A percentile compares a stretch with the other conserved stretches of the same genome.
Conservation (phyloP, 495 filamentous ascomycete genomes). For the Aspergillus heteromorphus region DNA sequence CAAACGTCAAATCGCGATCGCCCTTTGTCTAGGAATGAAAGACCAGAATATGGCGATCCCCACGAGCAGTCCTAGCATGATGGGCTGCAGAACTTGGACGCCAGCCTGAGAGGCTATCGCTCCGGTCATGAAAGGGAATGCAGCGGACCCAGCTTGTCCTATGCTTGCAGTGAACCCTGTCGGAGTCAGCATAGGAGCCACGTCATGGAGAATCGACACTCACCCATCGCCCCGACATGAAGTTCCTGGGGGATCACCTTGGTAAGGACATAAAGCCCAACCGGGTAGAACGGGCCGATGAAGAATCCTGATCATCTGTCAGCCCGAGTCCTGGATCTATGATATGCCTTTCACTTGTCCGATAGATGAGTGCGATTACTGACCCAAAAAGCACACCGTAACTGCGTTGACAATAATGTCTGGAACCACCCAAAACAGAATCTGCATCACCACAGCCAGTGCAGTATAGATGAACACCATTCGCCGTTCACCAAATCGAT, state of each 20-base stretch:
- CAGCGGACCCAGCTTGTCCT: constrained; percentile 44
- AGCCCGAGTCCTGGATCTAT: background rate
- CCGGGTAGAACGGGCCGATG: constrained; percentile 37
- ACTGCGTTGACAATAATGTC: constrained; percentile 57
- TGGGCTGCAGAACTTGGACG: constrained; percentile 46
- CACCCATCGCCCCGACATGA: constrained; percentile 29
- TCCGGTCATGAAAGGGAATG: constrained; percentile 48
- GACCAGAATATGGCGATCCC: constrained; percentile 39
- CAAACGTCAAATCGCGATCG: constrained; percentile 4
- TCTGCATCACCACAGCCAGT: constrained; percentile 39
- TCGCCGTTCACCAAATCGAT: constrained; percentile 45
- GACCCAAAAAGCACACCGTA: constrained; percentile 58
- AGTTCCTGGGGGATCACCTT: constrained; percentile 34
- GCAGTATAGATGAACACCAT: constrained; percentile 45
- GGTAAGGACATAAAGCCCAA: constrained; percentile 28
- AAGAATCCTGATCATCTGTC: constrained; percentile 18
- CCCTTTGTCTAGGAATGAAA: constrained; percentile 31
- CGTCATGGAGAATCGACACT: background rate
- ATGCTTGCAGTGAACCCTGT: constrained; percentile 42
- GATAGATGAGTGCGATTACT: constrained; percentile 11
- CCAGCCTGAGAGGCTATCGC: constrained; percentile 40
- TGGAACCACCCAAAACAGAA: constrained; percentile 48
- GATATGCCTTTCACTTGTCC: background rate
- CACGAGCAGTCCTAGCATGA: constrained; percentile 42
- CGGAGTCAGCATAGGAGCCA: constrained; percentile 1